Evolutionary conservation across 2,329 filamentous ascomycete genomes (phyloP).

Genomic region (Aspergillus pseudotamarii): DNA sequence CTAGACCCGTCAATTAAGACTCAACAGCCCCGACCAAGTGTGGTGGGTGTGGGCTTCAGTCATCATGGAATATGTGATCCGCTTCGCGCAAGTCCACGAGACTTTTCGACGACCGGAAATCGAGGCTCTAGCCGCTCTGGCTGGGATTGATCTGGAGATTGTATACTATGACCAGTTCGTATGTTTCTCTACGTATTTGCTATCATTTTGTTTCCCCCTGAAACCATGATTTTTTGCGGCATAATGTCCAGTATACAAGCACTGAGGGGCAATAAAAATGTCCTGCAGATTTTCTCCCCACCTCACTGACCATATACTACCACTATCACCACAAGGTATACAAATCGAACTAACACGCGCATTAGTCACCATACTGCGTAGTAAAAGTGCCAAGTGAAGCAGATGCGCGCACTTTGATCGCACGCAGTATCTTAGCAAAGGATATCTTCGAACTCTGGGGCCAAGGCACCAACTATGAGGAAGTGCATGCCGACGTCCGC

Average conservation of each 20-base stretch:
- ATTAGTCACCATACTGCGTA: conserved; percentile 85
- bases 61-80: conserved; percentile 77
- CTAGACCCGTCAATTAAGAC: neutral
- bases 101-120: conserved; percentile 87
- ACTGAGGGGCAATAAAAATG: neutral
- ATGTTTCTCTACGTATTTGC: conserved; percentile 40
- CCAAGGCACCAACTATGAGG: conserved; percentile 64
- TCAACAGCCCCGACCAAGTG: neutral
- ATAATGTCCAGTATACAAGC: neutral
- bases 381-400: conserved; percentile 67
- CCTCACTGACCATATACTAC: conserved; percentile 1
- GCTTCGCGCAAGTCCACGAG: conserved; percentile 87
- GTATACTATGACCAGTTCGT: conserved; percentile 75
- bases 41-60: neutral
- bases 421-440: conserved; percentile 78
- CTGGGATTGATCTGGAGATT: conserved; percentile 69
- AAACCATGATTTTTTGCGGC: neutral
- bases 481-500: conserved; percentile 69
- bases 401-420: conserved; percentile 68
- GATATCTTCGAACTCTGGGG: conserved; percentile 92
- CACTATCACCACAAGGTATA: neutral
- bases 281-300: conserved; percentile 6
- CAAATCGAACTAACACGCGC: conserved; percentile 8
- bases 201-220: conserved; percentile 2
- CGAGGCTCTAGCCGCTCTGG: conserved; percentile 72